A percentile compares a stretch with the other conserved stretches of the same genome.
These are phyloP conservation scores for Neocatenulostroma microsporum DNA, from an alignment of 2,329 filamentous ascomycete genomes.

Conservation along the genomic window DNA sequence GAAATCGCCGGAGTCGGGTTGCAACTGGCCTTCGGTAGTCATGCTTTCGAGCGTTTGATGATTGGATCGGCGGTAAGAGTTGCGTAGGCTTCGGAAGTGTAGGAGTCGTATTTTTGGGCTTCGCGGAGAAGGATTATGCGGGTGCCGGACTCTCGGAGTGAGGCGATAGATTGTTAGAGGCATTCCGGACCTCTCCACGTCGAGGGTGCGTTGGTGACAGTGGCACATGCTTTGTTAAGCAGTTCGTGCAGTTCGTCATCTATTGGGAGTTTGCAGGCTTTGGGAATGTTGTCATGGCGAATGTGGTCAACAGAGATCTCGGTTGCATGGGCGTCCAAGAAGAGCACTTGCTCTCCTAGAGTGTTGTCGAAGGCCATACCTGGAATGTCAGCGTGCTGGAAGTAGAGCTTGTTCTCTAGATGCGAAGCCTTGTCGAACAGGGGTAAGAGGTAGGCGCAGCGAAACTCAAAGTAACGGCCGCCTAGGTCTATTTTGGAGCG, in stretches of 20 bases:
- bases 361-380: conserved; percentile 2
- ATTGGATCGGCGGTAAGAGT: background rate
- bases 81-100: conserved; percentile 1
- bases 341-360: background rate
- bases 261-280: background rate
- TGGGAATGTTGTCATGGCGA: conserved; percentile 1
- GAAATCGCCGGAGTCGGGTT: background rate
- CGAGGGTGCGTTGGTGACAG: background rate
- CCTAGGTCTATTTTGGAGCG: background rate
- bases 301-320: conserved; percentile 1
- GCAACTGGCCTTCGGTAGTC: background rate
- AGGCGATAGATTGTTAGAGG: background rate
- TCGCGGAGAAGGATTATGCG: background rate
- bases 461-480: background rate
- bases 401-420: conserved; percentile 2
- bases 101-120: conserved; percentile 2
- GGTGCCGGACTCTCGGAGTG: background rate
- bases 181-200: background rate
- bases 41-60: background rate
- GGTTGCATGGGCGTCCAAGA: background rate
- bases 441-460: background rate
- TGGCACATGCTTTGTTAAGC: background rate
- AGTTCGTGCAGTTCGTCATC: background rate
- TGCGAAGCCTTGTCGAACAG: background rate
- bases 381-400: background rate